Percentiles rank a stretch among this genome's conserved stretches.
Evolutionary conservation across 805 yeast species (phyloP).

Genomic region (Lipomyces lipofer): DNA sequence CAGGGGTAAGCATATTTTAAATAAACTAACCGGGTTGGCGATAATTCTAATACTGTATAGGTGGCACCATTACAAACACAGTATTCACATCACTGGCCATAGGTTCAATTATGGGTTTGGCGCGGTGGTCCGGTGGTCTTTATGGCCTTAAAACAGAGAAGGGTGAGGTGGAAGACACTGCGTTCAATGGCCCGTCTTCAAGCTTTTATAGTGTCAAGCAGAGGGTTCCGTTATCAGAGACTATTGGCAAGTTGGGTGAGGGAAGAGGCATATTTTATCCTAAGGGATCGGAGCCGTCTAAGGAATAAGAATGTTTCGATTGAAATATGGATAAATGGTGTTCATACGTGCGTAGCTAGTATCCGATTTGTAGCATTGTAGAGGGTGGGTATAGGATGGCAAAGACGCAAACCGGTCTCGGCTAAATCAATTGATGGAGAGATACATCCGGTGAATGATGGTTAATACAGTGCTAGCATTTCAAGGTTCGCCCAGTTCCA

Average conservation of each 20-base stretch:
- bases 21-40: background rate
- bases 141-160: slow-evolving; percentile 35
- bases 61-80: slow-evolving; percentile 11
- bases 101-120: slow-evolving; percentile 32
- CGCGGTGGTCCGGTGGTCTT: slow-evolving; percentile 55
- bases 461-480: no score
- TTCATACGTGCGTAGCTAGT: no score
- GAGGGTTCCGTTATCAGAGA: slow-evolving; percentile 80
- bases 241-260: slow-evolving; percentile 70
- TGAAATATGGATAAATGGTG: no score
- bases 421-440: no score
- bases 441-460: no score
- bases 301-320: no score
- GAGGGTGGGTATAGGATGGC: no score
- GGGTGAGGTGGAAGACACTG: slow-evolving; percentile 37
- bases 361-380: no score
- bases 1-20: background rate
- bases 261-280: slow-evolving; percentile 32
- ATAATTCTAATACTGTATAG: background rate
- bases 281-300: no score
- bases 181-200: slow-evolving; percentile 11
- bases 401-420: no score
- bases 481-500: no score
- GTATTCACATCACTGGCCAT: slow-evolving; percentile 16
- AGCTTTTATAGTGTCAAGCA: slow-evolving; percentile 79